Evolutionary conservation across 495 filamentous ascomycete species (phyloP), one percentile per base, ranked within the genome.

Genomic region (Aspergillus diversus): DNA sequence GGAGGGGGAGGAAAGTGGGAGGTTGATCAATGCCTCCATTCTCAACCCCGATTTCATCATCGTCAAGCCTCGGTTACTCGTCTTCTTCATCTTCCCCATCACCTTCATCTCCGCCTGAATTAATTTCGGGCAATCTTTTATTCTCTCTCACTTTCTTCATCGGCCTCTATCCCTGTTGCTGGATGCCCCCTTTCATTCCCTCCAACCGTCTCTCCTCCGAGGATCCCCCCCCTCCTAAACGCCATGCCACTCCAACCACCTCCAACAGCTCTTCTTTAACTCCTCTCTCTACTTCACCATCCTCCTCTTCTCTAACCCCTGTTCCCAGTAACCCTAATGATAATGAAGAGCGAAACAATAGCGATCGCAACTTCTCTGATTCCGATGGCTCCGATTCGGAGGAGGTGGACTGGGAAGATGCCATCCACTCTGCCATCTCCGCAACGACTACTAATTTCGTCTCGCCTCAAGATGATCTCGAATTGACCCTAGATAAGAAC

Each of bases 361-460:
- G 71, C 4, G 64, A 61, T 0, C 69, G 67, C 15, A 55, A 61
- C 2, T 8, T 60, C 1, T 58, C 66, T 9, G 66, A 72, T n/a
- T 70, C 75, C 5, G 76, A 84, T 1, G 80, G 86, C 3, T 87
- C 86, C 2, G 83, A 86, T 0, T 82, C 80, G 5, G 83, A 88
- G 0, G 87, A 93, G 48, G 81, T 92, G 56, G 90, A 96, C 65
- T 97, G 95, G 82, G 94, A 97, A 78, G 92, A 97, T 77, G 92
- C 94, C 5, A 80, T 87, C 32, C 80, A 84, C 32, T 71, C 82
- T 31, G 65, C 71, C 61, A 64, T 71, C 4, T 70, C 73, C 15
- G 66, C 71, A 15, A 66, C 68, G 13, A 56, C 73, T 5, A 69
- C 63, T 7, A 70, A 55, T 9, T 74, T 79, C 4, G 64, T 57